Evolutionary conservation across 2,329 filamentous ascomycete genomes (phyloP).

Genomic region (Trichoderma koningii): DNA sequence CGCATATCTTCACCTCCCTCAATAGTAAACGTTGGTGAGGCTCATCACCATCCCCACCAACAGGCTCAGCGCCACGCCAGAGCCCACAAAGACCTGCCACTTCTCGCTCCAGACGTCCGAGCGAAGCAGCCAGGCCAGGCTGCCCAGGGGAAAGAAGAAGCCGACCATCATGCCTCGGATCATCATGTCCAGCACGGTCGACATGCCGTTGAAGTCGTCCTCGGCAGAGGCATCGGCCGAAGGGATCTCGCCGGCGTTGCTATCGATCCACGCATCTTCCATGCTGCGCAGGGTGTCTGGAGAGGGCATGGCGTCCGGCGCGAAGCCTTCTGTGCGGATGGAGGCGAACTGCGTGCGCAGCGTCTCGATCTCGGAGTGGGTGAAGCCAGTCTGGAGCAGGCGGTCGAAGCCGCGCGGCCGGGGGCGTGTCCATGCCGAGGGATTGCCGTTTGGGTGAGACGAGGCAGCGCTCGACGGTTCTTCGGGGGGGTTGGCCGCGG

Average conservation of each 20-base stretch:
- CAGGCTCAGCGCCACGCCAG: constrained; percentile 79
- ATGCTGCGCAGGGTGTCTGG: constrained; percentile 73
- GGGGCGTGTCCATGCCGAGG: constrained; percentile 37
- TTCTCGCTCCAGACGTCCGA: constrained; percentile 84
- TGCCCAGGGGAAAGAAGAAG: constrained; percentile 92
- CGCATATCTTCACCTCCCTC: not conserved
- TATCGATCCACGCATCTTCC: constrained; percentile 91
- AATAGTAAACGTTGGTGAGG: constrained; percentile 39
- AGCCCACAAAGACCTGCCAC: constrained; percentile 82
- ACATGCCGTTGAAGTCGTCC: constrained; percentile 54
- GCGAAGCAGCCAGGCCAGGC: constrained; percentile 79
- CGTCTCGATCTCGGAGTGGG: constrained; percentile 76
- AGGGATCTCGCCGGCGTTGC: constrained; percentile 51
- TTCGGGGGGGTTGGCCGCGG: constrained; percentile 42
- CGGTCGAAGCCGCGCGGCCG: constrained; percentile 78
- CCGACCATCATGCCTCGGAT: constrained; percentile 86
- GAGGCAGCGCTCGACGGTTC: constrained; percentile 53
- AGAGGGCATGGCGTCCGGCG: constrained; percentile 85
- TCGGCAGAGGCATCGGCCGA: constrained; percentile 43
- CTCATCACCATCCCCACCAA: constrained; percentile 69
- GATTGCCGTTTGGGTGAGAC: constrained; percentile 26
- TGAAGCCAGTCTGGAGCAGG: constrained; percentile 79
- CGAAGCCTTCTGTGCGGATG: constrained; percentile 78
- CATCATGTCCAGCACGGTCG: constrained; percentile 73
- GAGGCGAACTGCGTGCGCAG: constrained; percentile 86